Base-by-base conservation (phyloP, 257 asterid species). In the Marsdenia floribunda region DNA sequence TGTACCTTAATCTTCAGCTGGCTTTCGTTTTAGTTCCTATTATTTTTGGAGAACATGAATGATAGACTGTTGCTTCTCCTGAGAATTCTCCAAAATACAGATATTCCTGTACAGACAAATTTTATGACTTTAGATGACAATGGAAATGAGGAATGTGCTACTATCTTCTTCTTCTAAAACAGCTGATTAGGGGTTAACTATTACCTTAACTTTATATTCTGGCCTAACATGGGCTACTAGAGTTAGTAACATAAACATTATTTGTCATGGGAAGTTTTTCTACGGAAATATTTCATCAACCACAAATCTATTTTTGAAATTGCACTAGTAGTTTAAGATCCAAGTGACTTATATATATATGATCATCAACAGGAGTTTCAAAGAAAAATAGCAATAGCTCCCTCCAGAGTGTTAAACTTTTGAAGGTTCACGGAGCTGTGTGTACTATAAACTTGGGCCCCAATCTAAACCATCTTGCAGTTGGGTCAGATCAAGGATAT, bases 401-500 rank as follows among this genome's bases (percentile, higher is more conserved):
- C 60, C 74, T 94, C 76, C 93, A 88, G 69, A 87, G 86, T 82
- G 73, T 88, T 73, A 90, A 90, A 84, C 80, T 77, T 55, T 67
- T 88, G 81, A 89, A 92, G 86, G 91, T 92, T 68, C 90, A 92
- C 71, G 99, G 99, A 70, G 86, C 96, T 61, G 91, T 88, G 46
- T 83, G 85, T 71, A 85, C 87, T 38, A 89, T 94, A 76, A 78
- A 79, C 72, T 69, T 82, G 35, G 75, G 89, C 38, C 90, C 83
- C 72, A 82, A 88, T 77, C 79, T 84, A 2, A 91, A 91, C 75
- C 89, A 89, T 60, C 80, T 93, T 75, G 96, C 92, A 24, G 84
- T 94, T 80, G 99, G 99, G 53, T 82, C 99, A 67, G 97, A 94
- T 76, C 95, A 90, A 89, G 99, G 99, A 87, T 87, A 88, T 69